Conservation (phyloP, 2,329 filamentous ascomycete genomes). For the Cladosporium austrohemisphaericum region DNA sequence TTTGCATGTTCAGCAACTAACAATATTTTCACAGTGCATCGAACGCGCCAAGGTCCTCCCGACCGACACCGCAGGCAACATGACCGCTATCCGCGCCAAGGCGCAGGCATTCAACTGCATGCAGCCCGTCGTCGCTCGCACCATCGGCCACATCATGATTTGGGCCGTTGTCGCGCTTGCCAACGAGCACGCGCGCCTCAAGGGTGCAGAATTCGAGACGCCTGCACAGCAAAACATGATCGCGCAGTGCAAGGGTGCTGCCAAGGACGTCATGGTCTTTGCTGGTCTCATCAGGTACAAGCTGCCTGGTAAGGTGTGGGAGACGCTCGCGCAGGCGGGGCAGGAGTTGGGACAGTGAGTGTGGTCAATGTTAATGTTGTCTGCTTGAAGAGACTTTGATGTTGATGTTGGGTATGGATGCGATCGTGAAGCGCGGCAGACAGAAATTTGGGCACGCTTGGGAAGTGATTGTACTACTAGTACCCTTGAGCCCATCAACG, state of each 20-base stretch:
- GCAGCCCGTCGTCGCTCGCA: constrained; percentile 76
- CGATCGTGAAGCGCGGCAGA: too few relatives aligned
- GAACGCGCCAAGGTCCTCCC: constrained; percentile 74
- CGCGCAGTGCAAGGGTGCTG: constrained; percentile 71
- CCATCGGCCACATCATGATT: constrained; percentile 85
- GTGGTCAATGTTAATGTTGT: too few relatives aligned
- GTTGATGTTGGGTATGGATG: too few relatives aligned
- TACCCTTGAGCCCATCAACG: too few relatives aligned
- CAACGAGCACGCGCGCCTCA: constrained; percentile 68
- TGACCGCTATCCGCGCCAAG: constrained; percentile 71
- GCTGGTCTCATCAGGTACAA: constrained; percentile 89
- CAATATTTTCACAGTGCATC: constrained; percentile 58
- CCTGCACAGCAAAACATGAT: constrained; percentile 53
- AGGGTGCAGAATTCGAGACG: constrained; percentile 66
- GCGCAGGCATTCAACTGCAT: constrained; percentile 78
- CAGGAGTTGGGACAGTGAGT: constrained; percentile 54
- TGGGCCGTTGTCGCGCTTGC: constrained; percentile 90
- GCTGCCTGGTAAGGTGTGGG: constrained; percentile 80
- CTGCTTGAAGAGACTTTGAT: too few relatives aligned
- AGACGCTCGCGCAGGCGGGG: constrained; percentile 78
- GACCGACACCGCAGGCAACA: constrained; percentile 68
- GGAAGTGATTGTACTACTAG: too few relatives aligned
- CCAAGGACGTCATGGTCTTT: constrained; percentile 88
- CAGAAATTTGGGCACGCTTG: too few relatives aligned
- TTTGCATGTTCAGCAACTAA: constrained; percentile 8